Conservation (phyloP, 345 rosid species). For the Combretum micranthum region DNA sequence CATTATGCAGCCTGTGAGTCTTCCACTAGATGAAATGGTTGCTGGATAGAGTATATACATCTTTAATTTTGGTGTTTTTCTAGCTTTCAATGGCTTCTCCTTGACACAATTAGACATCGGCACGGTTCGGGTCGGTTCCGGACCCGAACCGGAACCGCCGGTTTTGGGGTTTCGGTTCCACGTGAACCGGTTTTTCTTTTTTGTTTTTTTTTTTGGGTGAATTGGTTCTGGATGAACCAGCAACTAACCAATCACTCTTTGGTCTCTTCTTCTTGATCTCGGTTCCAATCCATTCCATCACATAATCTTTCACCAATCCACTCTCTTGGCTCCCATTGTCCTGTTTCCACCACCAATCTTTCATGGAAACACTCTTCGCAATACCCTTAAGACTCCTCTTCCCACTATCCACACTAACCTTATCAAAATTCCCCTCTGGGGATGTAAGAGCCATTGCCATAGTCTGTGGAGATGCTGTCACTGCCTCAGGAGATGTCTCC, state of each 20-base stretch:
- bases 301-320: constrained; percentile 71
- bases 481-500: constrained; percentile 42
- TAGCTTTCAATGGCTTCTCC: no score
- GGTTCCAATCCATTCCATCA: constrained; percentile 88
- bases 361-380: constrained; percentile 25
- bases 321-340: constrained; percentile 30
- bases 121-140: no score
- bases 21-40: no score
- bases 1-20: no score
- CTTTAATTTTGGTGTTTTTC: no score
- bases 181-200: constrained; percentile 31
- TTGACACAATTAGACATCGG: no score
- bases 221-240: constrained; percentile 24
- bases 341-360: constrained; percentile 72
- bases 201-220: constrained; percentile 22
- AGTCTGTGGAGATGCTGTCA: constrained; percentile 30
- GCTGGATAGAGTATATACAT: no score
- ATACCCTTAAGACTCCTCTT: constrained; percentile 23
- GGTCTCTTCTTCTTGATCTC: constrained; percentile 82
- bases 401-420: constrained; percentile 25
- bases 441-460: constrained; percentile 13
- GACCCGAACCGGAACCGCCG: no score
- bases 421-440: constrained; percentile 30
- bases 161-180: no score
- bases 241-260: constrained; percentile 55